These are phyloP conservation scores for Ophiostoma sp. DNA, from an alignment of 2,329 filamentous ascomycete species.

Conservation along the genomic window DNA sequence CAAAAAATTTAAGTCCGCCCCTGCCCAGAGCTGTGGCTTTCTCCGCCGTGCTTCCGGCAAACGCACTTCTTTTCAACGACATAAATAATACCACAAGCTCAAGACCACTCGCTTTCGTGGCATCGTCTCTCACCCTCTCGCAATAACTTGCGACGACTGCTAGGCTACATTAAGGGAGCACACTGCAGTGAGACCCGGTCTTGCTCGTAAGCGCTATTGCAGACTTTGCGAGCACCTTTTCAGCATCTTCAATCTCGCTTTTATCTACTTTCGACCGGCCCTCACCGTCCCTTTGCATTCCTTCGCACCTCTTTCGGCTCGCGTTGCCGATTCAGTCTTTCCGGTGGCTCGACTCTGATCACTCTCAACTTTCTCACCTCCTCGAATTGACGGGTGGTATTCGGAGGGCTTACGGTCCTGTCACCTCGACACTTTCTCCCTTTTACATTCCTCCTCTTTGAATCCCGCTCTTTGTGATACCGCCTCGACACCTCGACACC, in stretches of 20 bases:
- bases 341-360: neutral
- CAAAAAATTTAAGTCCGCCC: neutral
- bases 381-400: neutral
- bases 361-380: neutral
- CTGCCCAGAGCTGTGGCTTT: neutral
- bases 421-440: neutral
- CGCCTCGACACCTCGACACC: neutral
- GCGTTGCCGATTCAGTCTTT: neutral
- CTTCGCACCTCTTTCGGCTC: no score
- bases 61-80: neutral
- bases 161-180: neutral
- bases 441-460: neutral
- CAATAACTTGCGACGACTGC: neutral
- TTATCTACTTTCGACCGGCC: neutral
- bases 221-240: neutral
- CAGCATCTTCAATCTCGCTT: neutral
- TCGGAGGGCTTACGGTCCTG: neutral
- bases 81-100: neutral
- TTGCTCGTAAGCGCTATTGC: neutral
- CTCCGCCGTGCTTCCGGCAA: slow-evolving; percentile 1
- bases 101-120: neutral
- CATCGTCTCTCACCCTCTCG: neutral
- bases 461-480: neutral
- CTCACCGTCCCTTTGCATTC: slow-evolving; percentile 11
- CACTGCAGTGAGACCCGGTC: neutral